Conservation (phyloP, 345 rosid genomes). For the Trapa incisa region DNA sequence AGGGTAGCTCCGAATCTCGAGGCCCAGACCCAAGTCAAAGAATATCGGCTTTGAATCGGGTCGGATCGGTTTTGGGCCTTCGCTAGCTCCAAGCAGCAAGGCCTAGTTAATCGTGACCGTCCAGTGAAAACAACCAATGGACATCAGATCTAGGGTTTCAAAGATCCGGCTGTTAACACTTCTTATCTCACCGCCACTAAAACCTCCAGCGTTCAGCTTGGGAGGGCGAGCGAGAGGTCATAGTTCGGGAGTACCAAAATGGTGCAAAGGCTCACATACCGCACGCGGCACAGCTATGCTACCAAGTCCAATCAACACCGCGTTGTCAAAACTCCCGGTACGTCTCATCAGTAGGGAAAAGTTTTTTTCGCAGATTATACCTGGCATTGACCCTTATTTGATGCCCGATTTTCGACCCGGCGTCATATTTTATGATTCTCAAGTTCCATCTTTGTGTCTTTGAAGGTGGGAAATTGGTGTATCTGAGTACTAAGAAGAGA, state of each 20-base stretch:
- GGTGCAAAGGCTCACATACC: constrained; percentile 18
- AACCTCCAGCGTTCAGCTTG: neutral
- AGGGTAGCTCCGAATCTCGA: too few relatives aligned
- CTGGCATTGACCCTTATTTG: neutral
- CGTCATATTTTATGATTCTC: neutral
- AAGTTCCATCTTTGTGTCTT: neutral
- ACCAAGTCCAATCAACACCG: constrained; percentile 18
- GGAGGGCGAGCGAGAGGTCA: neutral
- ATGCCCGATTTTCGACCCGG: neutral
- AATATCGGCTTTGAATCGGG: too few relatives aligned
- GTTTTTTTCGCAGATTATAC: neutral
- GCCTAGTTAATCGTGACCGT: neutral
- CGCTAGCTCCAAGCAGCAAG: neutral
- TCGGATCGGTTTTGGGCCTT: neutral
- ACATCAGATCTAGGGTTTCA: constrained; percentile 7
- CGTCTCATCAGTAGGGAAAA: neutral
- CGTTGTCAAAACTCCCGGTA: constrained; percentile 20
- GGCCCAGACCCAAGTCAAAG: too few relatives aligned
- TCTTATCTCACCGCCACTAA: neutral
- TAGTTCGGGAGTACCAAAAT: neutral
- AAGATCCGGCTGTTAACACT: neutral
- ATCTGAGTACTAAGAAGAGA: constrained; percentile 65
- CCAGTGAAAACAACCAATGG: neutral
- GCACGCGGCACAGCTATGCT: constrained; percentile 22
- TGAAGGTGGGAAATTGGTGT: constrained; percentile 65